phyloP scores from a whole-genome alignment of 495 filamentous ascomycete species.

The Tuber brumale region DNA sequence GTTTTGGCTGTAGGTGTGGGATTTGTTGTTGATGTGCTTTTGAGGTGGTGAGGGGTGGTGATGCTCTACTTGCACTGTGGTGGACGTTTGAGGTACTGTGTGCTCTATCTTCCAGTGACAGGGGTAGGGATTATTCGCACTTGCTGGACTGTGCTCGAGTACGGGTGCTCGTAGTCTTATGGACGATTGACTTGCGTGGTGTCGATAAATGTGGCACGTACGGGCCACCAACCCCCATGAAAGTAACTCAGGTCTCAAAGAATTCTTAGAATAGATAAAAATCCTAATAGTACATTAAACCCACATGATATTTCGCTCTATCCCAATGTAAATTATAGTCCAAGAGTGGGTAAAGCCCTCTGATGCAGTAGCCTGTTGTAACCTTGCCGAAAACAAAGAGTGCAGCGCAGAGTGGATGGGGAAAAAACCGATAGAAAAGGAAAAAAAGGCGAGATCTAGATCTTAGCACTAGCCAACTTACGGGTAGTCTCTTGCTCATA shows the following conservation, averaged over 20 bases:
- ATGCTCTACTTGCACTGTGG: too few species aligned
- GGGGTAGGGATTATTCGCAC: too few species aligned
- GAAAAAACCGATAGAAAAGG: background rate
- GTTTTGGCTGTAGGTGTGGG: too few species aligned
- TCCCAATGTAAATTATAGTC: background rate
- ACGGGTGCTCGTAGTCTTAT: too few species aligned
- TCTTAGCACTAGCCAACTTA: background rate
- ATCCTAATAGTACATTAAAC: background rate
- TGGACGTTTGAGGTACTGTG: too few species aligned
- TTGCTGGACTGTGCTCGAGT: too few species aligned
- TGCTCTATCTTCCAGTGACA: too few species aligned
- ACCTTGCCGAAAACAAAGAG: background rate
- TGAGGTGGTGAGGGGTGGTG: too few species aligned
- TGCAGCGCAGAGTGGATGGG: background rate
- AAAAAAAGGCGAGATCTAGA: background rate
- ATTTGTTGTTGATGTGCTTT: too few species aligned
- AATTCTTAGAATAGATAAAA: background rate
- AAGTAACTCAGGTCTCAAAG: background rate
- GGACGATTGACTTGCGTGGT: too few species aligned
- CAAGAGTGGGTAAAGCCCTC: background rate
- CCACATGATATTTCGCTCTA: background rate
- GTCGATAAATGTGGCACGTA: too few species aligned
- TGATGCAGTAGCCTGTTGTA: background rate
- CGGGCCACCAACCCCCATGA: too few species aligned
- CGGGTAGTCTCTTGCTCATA: constrained; percentile 8